phyloP scores from a whole-genome alignment of 345 rosid species.

The Euphorbia lathyris region DNA sequence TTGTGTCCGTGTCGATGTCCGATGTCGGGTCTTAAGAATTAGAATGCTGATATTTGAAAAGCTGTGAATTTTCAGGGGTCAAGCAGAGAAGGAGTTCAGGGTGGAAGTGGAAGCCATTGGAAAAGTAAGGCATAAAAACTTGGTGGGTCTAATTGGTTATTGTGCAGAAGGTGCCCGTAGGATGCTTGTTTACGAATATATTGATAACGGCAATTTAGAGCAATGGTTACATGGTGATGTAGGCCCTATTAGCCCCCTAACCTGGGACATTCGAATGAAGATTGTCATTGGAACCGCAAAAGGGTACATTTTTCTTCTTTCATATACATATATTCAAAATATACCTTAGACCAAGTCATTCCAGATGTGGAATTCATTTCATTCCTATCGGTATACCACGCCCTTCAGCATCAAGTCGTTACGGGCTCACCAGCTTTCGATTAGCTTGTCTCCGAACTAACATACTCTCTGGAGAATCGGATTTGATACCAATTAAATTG shows the following conservation, averaged over 20 bases:
- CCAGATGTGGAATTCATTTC: no score
- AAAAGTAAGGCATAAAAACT: constrained; percentile 91
- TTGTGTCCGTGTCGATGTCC: no score
- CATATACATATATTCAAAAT: no score
- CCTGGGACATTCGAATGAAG: constrained; percentile 92
- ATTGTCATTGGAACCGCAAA: constrained; percentile 91
- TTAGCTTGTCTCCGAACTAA: no score
- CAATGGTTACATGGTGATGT: constrained; percentile 97
- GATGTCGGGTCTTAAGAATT: no score
- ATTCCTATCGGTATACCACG: no score
- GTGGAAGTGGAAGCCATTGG: constrained; percentile 97
- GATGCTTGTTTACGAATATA: constrained; percentile 92
- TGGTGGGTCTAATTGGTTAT: constrained; percentile 88
- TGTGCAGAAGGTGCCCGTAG: constrained; percentile 83
- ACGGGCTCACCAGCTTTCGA: no score
- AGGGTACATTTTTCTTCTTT: constrained; percentile 44
- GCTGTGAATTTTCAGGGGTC: constrained; percentile 53
- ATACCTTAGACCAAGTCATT: no score
- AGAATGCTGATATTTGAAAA: no score
- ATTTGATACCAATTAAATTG: no score
- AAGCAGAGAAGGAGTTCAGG: constrained; percentile 94
- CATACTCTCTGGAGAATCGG: no score
- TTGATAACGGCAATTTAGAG: constrained; percentile 93
- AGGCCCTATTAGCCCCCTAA: constrained; percentile 78
- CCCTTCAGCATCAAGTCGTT: no score